A percentile compares a stretch with the other conserved stretches of the same genome.
phyloP scores from a whole-genome alignment of 495 filamentous ascomycete genomes.

The Copromyces sp. region DNA sequence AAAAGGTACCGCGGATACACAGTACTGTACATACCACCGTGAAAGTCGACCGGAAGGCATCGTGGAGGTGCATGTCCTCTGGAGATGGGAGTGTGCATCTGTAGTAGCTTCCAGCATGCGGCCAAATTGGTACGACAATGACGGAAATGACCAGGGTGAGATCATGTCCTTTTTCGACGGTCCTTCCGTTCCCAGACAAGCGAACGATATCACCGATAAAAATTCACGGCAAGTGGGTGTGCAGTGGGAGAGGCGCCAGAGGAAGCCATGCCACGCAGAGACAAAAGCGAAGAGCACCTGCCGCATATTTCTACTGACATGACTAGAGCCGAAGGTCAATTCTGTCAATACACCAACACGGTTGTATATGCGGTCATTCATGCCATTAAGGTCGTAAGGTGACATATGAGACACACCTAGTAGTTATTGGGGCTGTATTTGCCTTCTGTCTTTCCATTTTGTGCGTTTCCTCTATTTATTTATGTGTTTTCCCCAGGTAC shows the following conservation, averaged over 20 bases:
- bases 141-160: constrained; percentile 23
- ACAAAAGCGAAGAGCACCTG: background rate
- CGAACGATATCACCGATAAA: background rate
- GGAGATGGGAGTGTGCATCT: constrained; percentile 6
- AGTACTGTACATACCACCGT: background rate
- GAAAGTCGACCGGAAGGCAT: background rate
- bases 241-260: background rate
- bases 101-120: constrained; percentile 1
- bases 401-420: background rate
- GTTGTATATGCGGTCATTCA: background rate
- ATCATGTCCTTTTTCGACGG: background rate
- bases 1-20: background rate
- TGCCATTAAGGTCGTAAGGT: background rate
- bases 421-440: background rate
- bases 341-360: background rate
- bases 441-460: background rate
- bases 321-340: background rate
- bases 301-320: background rate
- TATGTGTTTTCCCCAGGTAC: background rate
- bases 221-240: background rate
- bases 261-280: background rate
- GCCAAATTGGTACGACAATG: constrained; percentile 17
- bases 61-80: background rate
- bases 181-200: background rate
- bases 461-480: background rate